Base-by-base conservation (phyloP, 2,329 filamentous ascomycete species). In the Teratosphaeria pseudoeucalypti region DNA sequence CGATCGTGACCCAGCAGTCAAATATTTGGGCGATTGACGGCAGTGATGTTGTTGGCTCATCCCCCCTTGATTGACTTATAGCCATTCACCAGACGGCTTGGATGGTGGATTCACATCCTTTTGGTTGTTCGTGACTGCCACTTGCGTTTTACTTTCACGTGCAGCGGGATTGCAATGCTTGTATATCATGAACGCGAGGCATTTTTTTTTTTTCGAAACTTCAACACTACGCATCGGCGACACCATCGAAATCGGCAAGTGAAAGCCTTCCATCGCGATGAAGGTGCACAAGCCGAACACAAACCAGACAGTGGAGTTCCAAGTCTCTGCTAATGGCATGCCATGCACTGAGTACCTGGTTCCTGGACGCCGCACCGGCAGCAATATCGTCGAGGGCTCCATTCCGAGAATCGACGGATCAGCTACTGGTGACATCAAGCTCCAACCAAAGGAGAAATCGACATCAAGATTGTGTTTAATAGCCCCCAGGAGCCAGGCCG, bases 241-340 rank as follows among this genome's bases (percentile, higher is more conserved):
- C 37, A 43, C 37, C 37, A n/a, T 14, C 4, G 11, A 16, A 6
- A 5, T 43, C 11, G 37, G 16, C 37, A n/a, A 43, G 2, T 43
- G 37, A 5, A 14, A 14, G 16, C 37, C 5, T 16, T 43, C 37
- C 37, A 43, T 43, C 37, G 11, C 37, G 37, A 43, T 43, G 37
- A 43, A 43, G 37, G 37, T 43, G 11, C 37, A 43, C 3, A 43
- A 43, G 37, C 37, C 37, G 1, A 16, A 16, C 16, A 2, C 37
- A 43, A 72, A 77, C 57, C 71, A 73, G 12, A 62, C 57, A 19
- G 71, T 71, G 5, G 68, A 73, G 10, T 65, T 72, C 16, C 61
- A 47, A 10, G 58, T 72, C 12, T 63, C 65, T 6, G 71, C 68
- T 12, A 64, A 64, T 43, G 65, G 67, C 5, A 52, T 64, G 1